Evolutionary conservation across 352 stramenopile genomes (phyloP).

Genomic region (Phytophthora podocarpi): DNA sequence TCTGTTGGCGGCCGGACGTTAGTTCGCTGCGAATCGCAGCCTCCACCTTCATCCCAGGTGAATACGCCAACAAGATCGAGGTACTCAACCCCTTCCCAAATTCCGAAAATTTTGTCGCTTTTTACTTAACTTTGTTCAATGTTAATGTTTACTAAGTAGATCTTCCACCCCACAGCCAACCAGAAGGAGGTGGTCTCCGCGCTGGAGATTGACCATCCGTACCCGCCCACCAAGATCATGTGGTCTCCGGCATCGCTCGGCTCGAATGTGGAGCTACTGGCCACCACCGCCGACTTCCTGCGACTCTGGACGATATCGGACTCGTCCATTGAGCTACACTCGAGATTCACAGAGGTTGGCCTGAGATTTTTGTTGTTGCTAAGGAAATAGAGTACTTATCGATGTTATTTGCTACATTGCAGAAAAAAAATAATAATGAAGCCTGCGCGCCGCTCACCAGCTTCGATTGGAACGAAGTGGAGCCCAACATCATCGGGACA

Average conservation of each 20-base stretch:
- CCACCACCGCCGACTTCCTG: conserved; percentile 86
- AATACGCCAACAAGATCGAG: conserved; percentile 91
- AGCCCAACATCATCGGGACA: conserved; percentile 96
- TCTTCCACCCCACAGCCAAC: conserved; percentile 62
- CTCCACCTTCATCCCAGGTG: conserved; percentile 81
- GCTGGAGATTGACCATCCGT: conserved; percentile 84
- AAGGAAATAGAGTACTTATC: neutral
- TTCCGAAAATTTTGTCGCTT: neutral
- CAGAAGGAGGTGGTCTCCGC: conserved; percentile 62
- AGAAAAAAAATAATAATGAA: conserved; percentile 76
- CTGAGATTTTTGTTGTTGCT: neutral
- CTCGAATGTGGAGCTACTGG: conserved; percentile 68
- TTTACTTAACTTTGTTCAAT: conserved; percentile 3
- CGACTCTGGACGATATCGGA: conserved; percentile 80
- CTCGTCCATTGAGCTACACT: conserved; percentile 74
- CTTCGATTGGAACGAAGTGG: conserved; percentile 98
- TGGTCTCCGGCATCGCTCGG: conserved; percentile 71
- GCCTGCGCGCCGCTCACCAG: conserved; percentile 96
- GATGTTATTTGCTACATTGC: neutral
- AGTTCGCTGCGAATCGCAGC: conserved; percentile 69
- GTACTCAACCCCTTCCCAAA: conserved; percentile 34
- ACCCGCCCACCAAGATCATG: conserved; percentile 89
- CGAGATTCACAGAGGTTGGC: conserved; percentile 74
- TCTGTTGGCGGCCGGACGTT: conserved; percentile 73
- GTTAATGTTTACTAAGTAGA: conserved; percentile 45